Evolutionary conservation across 106 monocot genomes (phyloP), one percentile per base, ranked within the genome.

Genomic region (Platanthera guangdongensis): DNA sequence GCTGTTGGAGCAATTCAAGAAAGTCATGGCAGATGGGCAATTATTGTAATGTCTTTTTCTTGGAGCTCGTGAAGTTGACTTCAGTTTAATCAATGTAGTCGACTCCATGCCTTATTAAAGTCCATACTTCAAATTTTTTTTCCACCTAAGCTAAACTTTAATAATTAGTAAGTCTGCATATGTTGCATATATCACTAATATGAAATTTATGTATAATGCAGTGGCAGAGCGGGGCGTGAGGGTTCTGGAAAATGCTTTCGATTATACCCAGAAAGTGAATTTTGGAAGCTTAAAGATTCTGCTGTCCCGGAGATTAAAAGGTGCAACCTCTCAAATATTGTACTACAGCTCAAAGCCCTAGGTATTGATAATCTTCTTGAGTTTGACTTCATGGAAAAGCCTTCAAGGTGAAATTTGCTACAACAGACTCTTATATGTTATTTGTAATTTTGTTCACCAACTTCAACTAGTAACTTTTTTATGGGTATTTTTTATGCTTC

Each of bases 361-460:
- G 94, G 92, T 18, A 81, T 99, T 85, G 88, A 99, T 79, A 90
- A 99, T 69, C 94, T 94, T 39, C 80, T 94, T 78, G 89, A 88
- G 46, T 99, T 99, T 87, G 97, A 99, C 79, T 99, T 99, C 85
- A 94, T 99, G 86, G 97, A 99, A 57, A 99, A 92, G 48, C 94
- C 94, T 55, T 86, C 91, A 51, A 93, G 92, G 95, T 90, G 54
- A 77, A 51, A 11, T 4, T 48, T 68, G 3, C 30, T 76, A 1
- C 16, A 19, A 0, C 39, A 39, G 39, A 39, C 32, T 39, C 32
- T 13, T 63, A 63, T 65, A 65, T 65, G 4, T 65, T 13, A 32
- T 32, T 65, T 32, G 11, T 65, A 4, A 65, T 30, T 65, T 30
- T 65, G 4, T 19, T 65, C 11, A 65, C 32, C 32, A 30, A 11